Evolutionary conservation across 371 early-diverging fungal genomes (phyloP).

Genomic region (Nematocida ironsii): DNA sequence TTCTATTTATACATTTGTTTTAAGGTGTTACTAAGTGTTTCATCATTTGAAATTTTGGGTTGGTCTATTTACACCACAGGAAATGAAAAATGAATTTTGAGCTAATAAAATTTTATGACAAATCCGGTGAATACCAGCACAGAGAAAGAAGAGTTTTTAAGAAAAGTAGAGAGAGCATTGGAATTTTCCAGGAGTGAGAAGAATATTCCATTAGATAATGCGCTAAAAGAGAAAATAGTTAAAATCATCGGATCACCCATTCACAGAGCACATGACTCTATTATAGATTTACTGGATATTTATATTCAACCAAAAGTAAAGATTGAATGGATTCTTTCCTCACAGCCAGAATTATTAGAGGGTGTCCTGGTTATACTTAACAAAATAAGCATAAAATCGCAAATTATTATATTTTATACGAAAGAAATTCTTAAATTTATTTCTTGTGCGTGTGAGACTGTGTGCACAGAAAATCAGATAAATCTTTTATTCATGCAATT

Average conservation of each 20-base stretch:
- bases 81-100: not conserved
- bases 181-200: not conserved
- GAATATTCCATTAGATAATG: not conserved
- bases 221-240: not conserved
- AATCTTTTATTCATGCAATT: conserved; percentile 19
- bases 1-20: conserved; percentile 1
- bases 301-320: not conserved
- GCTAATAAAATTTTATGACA: conserved; percentile 15
- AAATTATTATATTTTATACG: not conserved
- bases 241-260: not conserved
- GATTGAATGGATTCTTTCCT: not conserved
- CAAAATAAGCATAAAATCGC: not conserved
- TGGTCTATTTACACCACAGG: not conserved
- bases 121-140: not conserved
- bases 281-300: not conserved
- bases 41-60: not conserved
- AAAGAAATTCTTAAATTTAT: conserved; percentile 4
- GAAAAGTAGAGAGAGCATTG: not conserved
- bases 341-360: not conserved
- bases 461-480: not conserved
- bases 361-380: conserved; percentile 1
- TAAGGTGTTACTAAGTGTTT: conserved; percentile 3
- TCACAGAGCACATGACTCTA: not conserved
- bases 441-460: not conserved
- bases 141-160: conserved; percentile 8